A percentile compares a stretch with the other conserved stretches of the same genome.
These are phyloP conservation scores for Haematococcus sp. DNA, from an alignment of 139 green algal species.

Conservation along the genomic window DNA sequence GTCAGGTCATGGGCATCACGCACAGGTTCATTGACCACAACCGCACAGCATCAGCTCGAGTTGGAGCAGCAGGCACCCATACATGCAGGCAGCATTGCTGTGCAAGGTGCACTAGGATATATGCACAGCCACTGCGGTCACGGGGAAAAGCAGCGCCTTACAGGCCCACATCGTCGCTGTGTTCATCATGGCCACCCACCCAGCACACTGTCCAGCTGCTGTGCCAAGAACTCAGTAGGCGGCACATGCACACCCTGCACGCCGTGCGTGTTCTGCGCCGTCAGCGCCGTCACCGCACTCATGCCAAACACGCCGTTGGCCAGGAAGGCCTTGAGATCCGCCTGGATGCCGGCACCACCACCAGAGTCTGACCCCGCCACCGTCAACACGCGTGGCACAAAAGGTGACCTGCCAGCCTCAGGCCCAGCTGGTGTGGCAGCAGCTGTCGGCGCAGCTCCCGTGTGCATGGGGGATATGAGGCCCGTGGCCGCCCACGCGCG, in stretches of 20 bases:
- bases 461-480: neutral
- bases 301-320: conserved; percentile 73
- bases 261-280: conserved; percentile 90
- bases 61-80: too few species aligned
- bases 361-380: conserved; percentile 93
- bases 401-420: neutral
- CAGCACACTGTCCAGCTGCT: conserved; percentile 84
- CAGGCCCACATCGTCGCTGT: too few species aligned
- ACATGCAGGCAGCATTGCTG: too few species aligned
- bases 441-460: too few species aligned
- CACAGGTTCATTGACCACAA: too few species aligned
- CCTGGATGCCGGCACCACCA: conserved; percentile 93
- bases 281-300: conserved; percentile 87
- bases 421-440: neutral
- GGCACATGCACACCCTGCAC: conserved; percentile 72
- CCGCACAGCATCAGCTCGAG: too few species aligned
- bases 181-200: too few species aligned
- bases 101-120: too few species aligned
- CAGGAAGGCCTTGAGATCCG: conserved; percentile 67
- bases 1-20: too few species aligned
- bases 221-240: conserved; percentile 58
- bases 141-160: too few species aligned
- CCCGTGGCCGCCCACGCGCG: neutral
- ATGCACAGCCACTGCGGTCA: too few species aligned
- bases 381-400: conserved; percentile 62